Conservation (phyloP, 2,329 filamentous ascomycete genomes). For the Macrophomina tecta region DNA sequence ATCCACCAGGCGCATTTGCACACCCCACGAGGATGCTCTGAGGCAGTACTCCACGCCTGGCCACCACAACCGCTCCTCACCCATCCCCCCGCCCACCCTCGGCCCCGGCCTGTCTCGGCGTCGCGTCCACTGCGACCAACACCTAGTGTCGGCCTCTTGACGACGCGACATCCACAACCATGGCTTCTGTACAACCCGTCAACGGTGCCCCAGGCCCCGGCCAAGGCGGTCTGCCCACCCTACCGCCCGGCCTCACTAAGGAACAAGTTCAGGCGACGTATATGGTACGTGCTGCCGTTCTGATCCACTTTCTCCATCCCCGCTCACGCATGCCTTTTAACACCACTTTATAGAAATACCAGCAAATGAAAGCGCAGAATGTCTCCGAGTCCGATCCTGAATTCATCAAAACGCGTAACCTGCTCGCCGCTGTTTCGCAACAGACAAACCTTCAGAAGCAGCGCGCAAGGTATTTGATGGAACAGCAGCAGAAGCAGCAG, state of each 20-base stretch:
- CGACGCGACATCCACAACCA: slow-evolving; percentile 45
- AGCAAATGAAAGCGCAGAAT: slow-evolving; percentile 85
- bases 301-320: slow-evolving; percentile 12
- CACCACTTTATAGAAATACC: slow-evolving; percentile 71
- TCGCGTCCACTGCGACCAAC: slow-evolving; percentile 16
- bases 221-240: slow-evolving; percentile 63
- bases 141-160: slow-evolving; percentile 9
- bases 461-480: slow-evolving; percentile 39
- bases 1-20: slow-evolving; percentile 22
- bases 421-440: slow-evolving; percentile 74
- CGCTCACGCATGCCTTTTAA: slow-evolving; percentile 42
- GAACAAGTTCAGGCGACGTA: slow-evolving; percentile 79
- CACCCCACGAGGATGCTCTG: slow-evolving; percentile 28
- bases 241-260: slow-evolving; percentile 73
- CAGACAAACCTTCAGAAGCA: slow-evolving; percentile 60
- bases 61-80: slow-evolving; percentile 10
- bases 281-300: slow-evolving; percentile 57
- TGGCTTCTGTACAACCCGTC: slow-evolving; percentile 81
- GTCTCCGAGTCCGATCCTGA: slow-evolving; percentile 84
- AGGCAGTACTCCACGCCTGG: slow-evolving; percentile 16
- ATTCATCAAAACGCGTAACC: slow-evolving; percentile 79
- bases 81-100: slow-evolving; percentile 16
- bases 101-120: slow-evolving; percentile 14
- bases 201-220: slow-evolving; percentile 59
- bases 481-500: slow-evolving; percentile 62